Percentiles rank a stretch among this genome's conserved stretches.
Conservation (phyloP, 208 protist genomes). For the Tritrichomonas foetus region DNA sequence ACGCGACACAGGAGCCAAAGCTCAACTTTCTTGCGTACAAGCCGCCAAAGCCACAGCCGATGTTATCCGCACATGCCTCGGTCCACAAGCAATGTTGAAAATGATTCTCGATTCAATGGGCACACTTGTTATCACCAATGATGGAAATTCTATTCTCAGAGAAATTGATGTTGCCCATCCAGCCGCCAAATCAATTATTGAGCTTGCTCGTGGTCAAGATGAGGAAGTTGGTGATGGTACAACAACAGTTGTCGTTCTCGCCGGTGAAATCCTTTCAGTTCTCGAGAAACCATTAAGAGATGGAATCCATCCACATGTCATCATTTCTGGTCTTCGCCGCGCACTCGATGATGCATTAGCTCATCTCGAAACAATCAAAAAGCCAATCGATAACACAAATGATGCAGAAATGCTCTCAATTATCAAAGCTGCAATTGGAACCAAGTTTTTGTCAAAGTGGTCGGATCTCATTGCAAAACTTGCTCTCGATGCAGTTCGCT, state of each 20-base stretch:
- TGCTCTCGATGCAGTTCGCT: slow-evolving; percentile 91
- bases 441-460: slow-evolving; percentile 93
- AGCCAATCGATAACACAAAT: slow-evolving; percentile 80
- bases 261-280: slow-evolving; percentile 92
- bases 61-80: slow-evolving; percentile 97
- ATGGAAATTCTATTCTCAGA: slow-evolving; percentile 99
- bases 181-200: slow-evolving; percentile 98
- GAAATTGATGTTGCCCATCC: slow-evolving; percentile 99
- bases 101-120: slow-evolving; percentile 99
- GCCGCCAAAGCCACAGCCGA: slow-evolving; percentile 57
- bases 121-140: slow-evolving; percentile 98
- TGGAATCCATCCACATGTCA: slow-evolving; percentile 94
- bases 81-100: slow-evolving; percentile 99
- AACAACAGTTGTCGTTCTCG: slow-evolving; percentile 97
- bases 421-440: slow-evolving; percentile 61
- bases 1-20: not conserved
- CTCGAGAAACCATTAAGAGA: slow-evolving; percentile 92
- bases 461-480: slow-evolving; percentile 90
- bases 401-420: slow-evolving; percentile 59
- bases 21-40: not conserved
- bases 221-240: slow-evolving; percentile 97
- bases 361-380: slow-evolving; percentile 76
- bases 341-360: slow-evolving; percentile 87
- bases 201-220: slow-evolving; percentile 85
- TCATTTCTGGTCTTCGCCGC: slow-evolving; percentile 88